Conservation (phyloP, 805 yeast genomes). For the Metschnikowia anglica region DNA sequence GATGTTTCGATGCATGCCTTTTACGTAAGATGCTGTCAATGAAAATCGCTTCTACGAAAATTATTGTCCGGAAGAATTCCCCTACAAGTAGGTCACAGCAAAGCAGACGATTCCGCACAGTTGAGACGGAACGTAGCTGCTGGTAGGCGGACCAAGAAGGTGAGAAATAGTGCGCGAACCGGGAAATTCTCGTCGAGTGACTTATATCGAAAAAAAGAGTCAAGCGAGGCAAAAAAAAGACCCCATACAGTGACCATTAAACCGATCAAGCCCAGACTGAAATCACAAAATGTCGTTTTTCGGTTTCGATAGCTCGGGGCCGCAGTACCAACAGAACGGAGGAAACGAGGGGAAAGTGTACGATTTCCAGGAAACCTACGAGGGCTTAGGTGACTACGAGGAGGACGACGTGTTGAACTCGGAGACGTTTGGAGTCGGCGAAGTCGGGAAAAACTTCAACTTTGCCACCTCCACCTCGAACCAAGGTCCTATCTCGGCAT, state of each 20-base stretch:
- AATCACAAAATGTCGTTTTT: conserved; percentile 68
- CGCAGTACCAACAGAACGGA: conserved; percentile 15
- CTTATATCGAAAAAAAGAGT: neutral
- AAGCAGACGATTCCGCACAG: too few species aligned
- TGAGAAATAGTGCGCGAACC: too few species aligned
- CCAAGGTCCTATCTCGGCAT: conserved; percentile 11
- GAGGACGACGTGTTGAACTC: conserved; percentile 80
- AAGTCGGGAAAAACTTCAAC: conserved; percentile 61
- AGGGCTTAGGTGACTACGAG: conserved; percentile 66
- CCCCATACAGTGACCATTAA: neutral
- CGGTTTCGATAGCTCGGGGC: conserved; percentile 57
- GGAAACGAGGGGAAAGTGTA: conserved; percentile 36
- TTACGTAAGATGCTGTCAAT: too few species aligned
- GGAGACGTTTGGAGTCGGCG: conserved; percentile 68
- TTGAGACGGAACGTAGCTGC: too few species aligned
- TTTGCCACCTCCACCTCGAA: conserved; percentile 43
- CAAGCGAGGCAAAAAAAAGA: neutral
- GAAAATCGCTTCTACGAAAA: too few species aligned
- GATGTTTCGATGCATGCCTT: too few species aligned
- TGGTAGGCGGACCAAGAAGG: too few species aligned
- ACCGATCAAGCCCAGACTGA: too few species aligned
- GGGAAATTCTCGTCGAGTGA: too few species aligned
- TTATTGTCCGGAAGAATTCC: too few species aligned
- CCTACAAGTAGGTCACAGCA: too few species aligned
- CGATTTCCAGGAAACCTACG: conserved; percentile 84